Conservation (phyloP, 768 basidiomycete genomes). For the Nidularia pulvinata region DNA sequence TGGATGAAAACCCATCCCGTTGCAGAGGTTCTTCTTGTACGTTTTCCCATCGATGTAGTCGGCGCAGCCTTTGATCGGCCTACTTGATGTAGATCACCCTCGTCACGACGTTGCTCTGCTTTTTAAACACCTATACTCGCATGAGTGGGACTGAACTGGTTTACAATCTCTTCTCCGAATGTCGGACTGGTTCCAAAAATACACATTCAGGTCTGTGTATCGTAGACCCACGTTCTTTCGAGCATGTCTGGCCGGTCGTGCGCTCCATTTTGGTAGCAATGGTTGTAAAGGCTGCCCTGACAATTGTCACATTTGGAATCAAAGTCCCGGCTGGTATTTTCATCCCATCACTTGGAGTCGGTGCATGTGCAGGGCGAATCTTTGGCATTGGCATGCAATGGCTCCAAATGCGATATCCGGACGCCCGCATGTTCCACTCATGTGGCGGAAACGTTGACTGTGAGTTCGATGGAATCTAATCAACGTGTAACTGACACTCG, state of each 20-base stretch:
- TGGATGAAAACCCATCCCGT: constrained; percentile 83
- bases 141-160: constrained; percentile 98
- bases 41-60: constrained; percentile 15
- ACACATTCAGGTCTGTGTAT: constrained; percentile 73
- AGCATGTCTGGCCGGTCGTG: constrained; percentile 62
- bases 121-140: constrained; percentile 86
- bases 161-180: constrained; percentile 90
- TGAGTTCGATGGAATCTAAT: constrained; percentile 16
- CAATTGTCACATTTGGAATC: constrained; percentile 92
- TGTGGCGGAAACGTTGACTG: constrained; percentile 73
- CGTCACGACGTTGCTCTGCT: constrained; percentile 76
- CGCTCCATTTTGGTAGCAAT: constrained; percentile 72
- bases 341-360: constrained; percentile 93
- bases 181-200: constrained; percentile 53
- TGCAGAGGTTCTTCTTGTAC: constrained; percentile 79
- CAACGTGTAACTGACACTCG: not conserved
- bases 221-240: constrained; percentile 52
- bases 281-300: constrained; percentile 78
- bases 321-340: constrained; percentile 94
- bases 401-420: constrained; percentile 63
- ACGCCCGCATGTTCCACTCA: constrained; percentile 56
- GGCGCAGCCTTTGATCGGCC: constrained; percentile 1
- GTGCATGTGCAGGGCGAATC: constrained; percentile 91
- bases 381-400: constrained; percentile 82
- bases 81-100: constrained; percentile 60